Evolutionary conservation across 2,329 filamentous ascomycete genomes (phyloP).

Genomic region (Claviceps africana): DNA sequence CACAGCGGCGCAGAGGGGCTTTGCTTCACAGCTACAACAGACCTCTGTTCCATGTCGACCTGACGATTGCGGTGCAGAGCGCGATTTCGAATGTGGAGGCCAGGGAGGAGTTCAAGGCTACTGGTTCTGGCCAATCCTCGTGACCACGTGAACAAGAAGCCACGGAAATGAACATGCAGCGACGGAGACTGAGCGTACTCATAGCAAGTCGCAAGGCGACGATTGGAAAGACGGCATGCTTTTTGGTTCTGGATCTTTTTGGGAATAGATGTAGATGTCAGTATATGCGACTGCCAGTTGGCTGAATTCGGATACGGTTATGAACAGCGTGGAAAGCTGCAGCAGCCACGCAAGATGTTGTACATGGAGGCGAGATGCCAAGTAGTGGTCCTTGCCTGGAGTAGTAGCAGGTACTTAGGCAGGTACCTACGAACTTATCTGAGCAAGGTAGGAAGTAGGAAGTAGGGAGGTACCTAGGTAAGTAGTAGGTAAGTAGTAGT

Average conservation of each 20-base stretch:
- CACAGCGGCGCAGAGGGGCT: constrained; percentile 36
- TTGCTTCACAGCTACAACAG: constrained; percentile 76
- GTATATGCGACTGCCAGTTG: not conserved
- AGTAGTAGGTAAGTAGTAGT: too few species aligned
- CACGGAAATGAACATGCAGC: not conserved
- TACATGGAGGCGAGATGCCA: not conserved
- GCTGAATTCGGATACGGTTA: not conserved
- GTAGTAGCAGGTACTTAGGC: too few species aligned
- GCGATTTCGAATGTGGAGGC: constrained; percentile 67
- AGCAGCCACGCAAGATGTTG: not conserved
- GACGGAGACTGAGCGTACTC: not conserved
- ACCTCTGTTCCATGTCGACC: constrained; percentile 86
- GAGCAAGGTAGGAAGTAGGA: too few species aligned
- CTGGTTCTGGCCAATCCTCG: not conserved
- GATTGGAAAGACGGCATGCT: not conserved
- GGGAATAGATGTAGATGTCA: not conserved
- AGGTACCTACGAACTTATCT: too few species aligned
- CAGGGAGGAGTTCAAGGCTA: constrained; percentile 21
- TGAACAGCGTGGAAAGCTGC: not conserved
- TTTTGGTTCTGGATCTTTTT: not conserved
- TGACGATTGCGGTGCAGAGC: constrained; percentile 77
- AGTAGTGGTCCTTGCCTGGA: too few species aligned
- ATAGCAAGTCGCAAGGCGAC: not conserved
- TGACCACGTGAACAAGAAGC: not conserved
- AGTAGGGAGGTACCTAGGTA: too few species aligned